Evolutionary conservation across 2,329 filamentous ascomycete genomes (phyloP), one percentile per base, ranked within the genome.

Genomic region (Mollisia scopiformis): DNA sequence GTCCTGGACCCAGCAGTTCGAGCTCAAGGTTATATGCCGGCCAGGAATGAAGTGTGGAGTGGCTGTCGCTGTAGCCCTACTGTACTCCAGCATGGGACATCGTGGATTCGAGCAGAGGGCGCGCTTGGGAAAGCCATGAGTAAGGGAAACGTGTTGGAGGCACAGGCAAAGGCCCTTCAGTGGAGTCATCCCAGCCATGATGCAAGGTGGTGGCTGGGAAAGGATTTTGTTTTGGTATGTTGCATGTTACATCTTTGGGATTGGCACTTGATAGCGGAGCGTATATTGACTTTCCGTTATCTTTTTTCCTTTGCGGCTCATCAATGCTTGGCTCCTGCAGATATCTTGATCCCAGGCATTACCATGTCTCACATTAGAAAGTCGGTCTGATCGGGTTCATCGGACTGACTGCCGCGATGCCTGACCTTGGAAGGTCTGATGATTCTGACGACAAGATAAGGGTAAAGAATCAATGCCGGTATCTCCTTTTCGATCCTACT

Each of bases 101-200:
- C 57, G 54, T 59, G 54, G 39, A 57, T 58, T 58, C 61, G 51
- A 53, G 57, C 28, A 51, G 33, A 47, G 49, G n/a, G 23, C 27
- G 19, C 28, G n/a, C 47, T 28, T 39, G 11, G 49, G 47, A 52
- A 23, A 16, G n/a, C n/a, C 49, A 27, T 30, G 56, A 52, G 47
- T 58, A 43, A 58, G 47, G 47, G 30, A 19, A 33, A 27, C 14
- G 19, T 47, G n/a, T 33, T 25, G 39, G 39, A 49, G 21, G 21
- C 39, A 50, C 35, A 37, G 50, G 47, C 10, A 56, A 23, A 47
- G 43, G 47, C 21, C 21, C 55, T 16, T 8, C 19, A 8, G 47
- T 23, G 43, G 27, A 49, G 35, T 16, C 39, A 52, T 3, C n/a
- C n/a, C 33, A 28, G 28, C n/a, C 10, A 19, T 51, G 19, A 11